These are phyloP conservation scores for Xylaria multiplex DNA, from an alignment of 2,329 filamentous ascomycete species.

Conservation along the genomic window DNA sequence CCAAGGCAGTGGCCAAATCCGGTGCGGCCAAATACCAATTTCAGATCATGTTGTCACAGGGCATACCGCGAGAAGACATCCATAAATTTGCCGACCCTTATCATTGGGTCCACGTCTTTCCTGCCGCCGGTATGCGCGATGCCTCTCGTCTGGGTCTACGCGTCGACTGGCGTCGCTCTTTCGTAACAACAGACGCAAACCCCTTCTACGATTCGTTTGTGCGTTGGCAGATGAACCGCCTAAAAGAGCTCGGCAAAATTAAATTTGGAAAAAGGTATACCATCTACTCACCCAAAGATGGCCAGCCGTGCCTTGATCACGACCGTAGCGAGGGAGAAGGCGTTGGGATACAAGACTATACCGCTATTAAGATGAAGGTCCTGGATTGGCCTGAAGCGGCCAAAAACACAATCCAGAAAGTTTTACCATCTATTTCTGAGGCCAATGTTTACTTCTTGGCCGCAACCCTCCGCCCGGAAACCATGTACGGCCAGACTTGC, in stretches of 20 bases:
- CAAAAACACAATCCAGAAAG: conserved; percentile 75
- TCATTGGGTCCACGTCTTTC: conserved; percentile 93
- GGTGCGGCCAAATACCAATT: conserved; percentile 96
- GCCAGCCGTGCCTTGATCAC: conserved; percentile 88
- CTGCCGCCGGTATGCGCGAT: conserved; percentile 46
- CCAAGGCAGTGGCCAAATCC: conserved; percentile 89
- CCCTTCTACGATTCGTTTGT: conserved; percentile 97
- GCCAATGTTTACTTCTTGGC: conserved; percentile 89
- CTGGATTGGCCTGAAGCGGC: conserved; percentile 87
- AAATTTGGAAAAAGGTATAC: conserved; percentile 80
- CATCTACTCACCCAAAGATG: conserved; percentile 90
- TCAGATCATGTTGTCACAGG: conserved; percentile 87
- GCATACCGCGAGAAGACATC: conserved; percentile 87
- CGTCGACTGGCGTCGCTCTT: conserved; percentile 91
- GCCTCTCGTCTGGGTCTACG: conserved; percentile 51
- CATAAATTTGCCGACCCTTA: conserved; percentile 91
- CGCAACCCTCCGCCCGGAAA: conserved; percentile 92
- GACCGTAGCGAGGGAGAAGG: conserved; percentile 84
- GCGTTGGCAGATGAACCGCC: conserved; percentile 94
- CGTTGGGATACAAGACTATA: conserved; percentile 89
- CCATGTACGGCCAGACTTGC: conserved; percentile 95
- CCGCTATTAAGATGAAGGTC: conserved; percentile 88
- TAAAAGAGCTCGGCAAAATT: conserved; percentile 91
- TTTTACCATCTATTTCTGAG: conserved; percentile 54
- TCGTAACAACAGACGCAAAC: conserved; percentile 96